These are phyloP conservation scores for Colletotrichum tanaceti DNA, from an alignment of 2,329 filamentous ascomycete genomes.

Conservation along the genomic window DNA sequence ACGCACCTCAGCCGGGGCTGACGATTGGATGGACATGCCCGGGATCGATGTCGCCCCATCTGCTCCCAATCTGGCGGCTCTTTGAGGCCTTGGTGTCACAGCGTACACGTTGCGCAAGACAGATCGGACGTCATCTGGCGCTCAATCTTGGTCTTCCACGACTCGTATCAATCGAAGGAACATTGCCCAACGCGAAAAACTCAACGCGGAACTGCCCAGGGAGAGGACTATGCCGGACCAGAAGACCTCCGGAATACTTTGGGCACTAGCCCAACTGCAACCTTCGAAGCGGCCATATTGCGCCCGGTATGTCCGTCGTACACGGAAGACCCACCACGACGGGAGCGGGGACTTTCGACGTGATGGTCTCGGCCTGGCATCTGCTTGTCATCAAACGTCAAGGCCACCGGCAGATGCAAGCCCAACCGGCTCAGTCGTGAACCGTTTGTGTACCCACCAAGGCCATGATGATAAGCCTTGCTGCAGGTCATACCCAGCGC, in stretches of 20 bases:
- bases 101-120: conserved; percentile 18
- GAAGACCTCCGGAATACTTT: conserved; percentile 5
- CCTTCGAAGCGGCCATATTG: conserved; percentile 10
- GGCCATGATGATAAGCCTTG: conserved; percentile 9
- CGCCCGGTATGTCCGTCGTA: conserved; percentile 32
- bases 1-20: background rate
- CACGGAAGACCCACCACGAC: conserved; percentile 29
- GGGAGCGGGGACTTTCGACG: conserved; percentile 33
- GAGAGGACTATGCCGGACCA: background rate
- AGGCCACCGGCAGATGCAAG: conserved; percentile 3
- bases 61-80: conserved; percentile 22
- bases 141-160: background rate
- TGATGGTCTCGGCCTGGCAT: conserved; percentile 18
- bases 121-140: conserved; percentile 23
- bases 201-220: conserved; percentile 13
- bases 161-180: conserved; percentile 18
- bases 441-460: conserved; percentile 1
- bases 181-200: conserved; percentile 9
- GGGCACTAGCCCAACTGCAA: conserved; percentile 29
- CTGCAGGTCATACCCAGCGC: conserved; percentile 24
- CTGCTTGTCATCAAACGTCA: conserved; percentile 10
- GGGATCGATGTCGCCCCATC: conserved; percentile 11
- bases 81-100: conserved; percentile 18
- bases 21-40: conserved; percentile 7
- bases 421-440: background rate